Evolutionary conservation across 352 stramenopile species (phyloP).

Genomic region (Aphanomyces cochlioides): DNA sequence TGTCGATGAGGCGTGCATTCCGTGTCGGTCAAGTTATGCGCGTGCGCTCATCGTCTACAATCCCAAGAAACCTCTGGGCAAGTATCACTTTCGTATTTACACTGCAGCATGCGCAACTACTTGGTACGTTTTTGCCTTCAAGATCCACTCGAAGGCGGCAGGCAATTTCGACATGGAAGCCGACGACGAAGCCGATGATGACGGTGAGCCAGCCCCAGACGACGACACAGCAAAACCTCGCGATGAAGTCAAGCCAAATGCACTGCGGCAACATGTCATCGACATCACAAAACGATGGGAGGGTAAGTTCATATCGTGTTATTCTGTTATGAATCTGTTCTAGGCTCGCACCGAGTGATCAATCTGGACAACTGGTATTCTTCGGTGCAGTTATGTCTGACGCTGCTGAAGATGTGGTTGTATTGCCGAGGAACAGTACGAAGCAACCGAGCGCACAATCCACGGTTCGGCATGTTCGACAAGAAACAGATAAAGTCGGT

Average conservation of each 20-base stretch:
- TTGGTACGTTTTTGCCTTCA: conserved; percentile 4
- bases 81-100: neutral
- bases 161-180: neutral
- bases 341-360: conserved; percentile 6
- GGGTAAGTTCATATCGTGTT: neutral
- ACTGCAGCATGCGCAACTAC: neutral
- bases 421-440: conserved; percentile 3
- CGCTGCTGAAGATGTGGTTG: neutral
- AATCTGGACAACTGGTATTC: conserved; percentile 4
- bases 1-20: neutral
- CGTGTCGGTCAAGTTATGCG: neutral
- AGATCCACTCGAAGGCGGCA: conserved; percentile 1
- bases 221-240: neutral
- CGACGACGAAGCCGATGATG: neutral
- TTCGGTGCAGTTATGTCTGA: conserved; percentile 1
- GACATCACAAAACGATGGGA: conserved; percentile 3
- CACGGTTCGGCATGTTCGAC: conserved; percentile 8
- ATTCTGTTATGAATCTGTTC: conserved; percentile 1
- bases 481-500: conserved; percentile 8
- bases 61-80: neutral
- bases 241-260: neutral
- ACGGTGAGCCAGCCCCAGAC: neutral
- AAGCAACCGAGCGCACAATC: conserved; percentile 4
- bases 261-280: conserved; percentile 1
- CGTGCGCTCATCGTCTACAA: neutral